Evolutionary conservation across 176 grass and related monocot genomes (phyloP), one percentile per base, ranked within the genome.

Genomic region (Coix lacrymajobi): DNA sequence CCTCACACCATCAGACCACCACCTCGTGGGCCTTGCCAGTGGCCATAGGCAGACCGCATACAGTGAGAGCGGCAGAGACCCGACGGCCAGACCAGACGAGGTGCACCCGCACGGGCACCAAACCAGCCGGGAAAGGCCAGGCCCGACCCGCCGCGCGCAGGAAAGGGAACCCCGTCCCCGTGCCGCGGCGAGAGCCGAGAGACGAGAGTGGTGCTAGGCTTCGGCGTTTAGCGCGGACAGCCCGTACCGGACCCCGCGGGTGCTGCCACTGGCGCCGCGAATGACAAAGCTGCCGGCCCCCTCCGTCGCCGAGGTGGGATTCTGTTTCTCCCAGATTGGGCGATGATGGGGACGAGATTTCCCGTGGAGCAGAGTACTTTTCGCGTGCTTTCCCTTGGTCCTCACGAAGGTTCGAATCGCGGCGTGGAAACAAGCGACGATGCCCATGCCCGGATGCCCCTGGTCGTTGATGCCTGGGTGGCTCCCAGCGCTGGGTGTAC

Each of bases 91-190:
- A 64, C 25, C 25, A 26, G 24, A 14, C 13, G 40, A 45, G 69
- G 40, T 43, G 24, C 69, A 28, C 3, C 11, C 24, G 57, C 56
- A 61, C 24, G 57, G n/a, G 7, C 16, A 31, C 29, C 19, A 31
- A 73, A 15, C 75, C 29, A 30, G 37, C 81, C 61, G 49, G 75
- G 82, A 89, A 68, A 24, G 69, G 61, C 30, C 60, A 72, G 46
- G 75, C 61, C 13, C 12, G 12, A 5, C 4, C 26, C 61, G 28
- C 54, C 54, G 54, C 54, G 57, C 24, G 24, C 57, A 26, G 24
- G 57, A 61, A 61, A 25, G 62, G 7, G 62, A 14, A 22, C 12
- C 4, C 4, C 66, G 9, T 3, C 9, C 22, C 8, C 17, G 5
- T 28, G 24, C 10, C 58, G 51, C 46, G 2, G 29, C 25, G 62